phyloP scores from a whole-genome alignment of 805 yeast species.

The Candida hispaniensis region DNA sequence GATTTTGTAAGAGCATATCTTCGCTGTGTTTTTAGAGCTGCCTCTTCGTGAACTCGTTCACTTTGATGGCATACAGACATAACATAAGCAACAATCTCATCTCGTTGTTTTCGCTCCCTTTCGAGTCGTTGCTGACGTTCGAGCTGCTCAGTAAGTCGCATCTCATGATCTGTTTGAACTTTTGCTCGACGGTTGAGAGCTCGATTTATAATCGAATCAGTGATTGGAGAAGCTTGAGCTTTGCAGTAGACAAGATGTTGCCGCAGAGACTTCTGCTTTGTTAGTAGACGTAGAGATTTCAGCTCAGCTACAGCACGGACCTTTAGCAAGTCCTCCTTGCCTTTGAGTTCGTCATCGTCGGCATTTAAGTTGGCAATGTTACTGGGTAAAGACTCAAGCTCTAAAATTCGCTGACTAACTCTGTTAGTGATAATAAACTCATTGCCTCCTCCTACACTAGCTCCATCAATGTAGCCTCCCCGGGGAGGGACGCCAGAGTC shows the following conservation, averaged over 20 bases:
- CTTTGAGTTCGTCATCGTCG: constrained; percentile 19
- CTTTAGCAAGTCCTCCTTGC: constrained; percentile 33
- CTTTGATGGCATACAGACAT: constrained; percentile 23
- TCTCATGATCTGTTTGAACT: constrained; percentile 47
- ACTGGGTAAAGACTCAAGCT: constrained; percentile 31
- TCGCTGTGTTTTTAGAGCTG: constrained; percentile 20
- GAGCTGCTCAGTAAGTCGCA: constrained; percentile 46
- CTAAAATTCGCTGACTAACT: constrained; percentile 35
- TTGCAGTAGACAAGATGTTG: constrained; percentile 66
- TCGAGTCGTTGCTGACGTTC: constrained; percentile 34
- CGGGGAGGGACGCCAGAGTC: constrained; percentile 17
- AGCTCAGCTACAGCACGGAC: constrained; percentile 39
- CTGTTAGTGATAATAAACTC: constrained; percentile 38
- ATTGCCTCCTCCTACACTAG: constrained; percentile 25
- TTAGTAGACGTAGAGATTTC: constrained; percentile 58
- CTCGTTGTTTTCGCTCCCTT: constrained; percentile 32
- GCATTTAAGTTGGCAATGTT: constrained; percentile 28
- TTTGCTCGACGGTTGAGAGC: constrained; percentile 74
- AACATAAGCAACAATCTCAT: constrained; percentile 27
- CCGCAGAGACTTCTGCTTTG: constrained; percentile 74
- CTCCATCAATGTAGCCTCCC: constrained; percentile 16
- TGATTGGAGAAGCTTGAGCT: constrained; percentile 56
- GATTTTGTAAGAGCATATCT: constrained; percentile 25
- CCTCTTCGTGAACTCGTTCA: constrained; percentile 22
- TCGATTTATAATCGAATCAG: constrained; percentile 57